Evolutionary conservation across 176 grass and related monocot genomes (phyloP), one percentile per base, ranked within the genome.

Genomic region (Juncus effusus): DNA sequence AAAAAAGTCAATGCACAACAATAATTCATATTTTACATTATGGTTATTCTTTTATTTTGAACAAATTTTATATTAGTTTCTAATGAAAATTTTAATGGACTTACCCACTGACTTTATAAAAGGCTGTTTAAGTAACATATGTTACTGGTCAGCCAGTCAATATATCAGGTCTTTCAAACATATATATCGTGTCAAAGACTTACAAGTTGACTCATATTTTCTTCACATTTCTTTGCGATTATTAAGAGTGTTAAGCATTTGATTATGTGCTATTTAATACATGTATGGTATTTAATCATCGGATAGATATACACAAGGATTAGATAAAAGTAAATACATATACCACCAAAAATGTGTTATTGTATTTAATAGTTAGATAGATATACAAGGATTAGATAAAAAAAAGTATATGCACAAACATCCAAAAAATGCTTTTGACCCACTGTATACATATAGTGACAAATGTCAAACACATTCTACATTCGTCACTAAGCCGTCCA

Each of bases 391-490:
- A 9, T 47, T 47, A 28, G 1, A 28, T 47, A 47, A 6, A 47
- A 6, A 6, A 47, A 47, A 6, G 44, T 47, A 47, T 47, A 47
- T 0, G 9, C 9, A 47, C 44, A 47, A 6, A 47, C 2, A 47
- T 6, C 6, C 44, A 58, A 72, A 72, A 60, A 53, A 72, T 57
- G 42, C 69, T 72, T 72, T 72, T 60, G 16, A 13, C 15, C 4
- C 10, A 59, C 39, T 45, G 53, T 41, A 15, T 71, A 47, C 3
- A 69, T 56, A 55, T 52, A 72, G 69, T 59, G 59, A 10, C 73
- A 76, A 56, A 76, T 64, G 73, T 76, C 73, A 64, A 76, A 76
- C 60, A 42, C 52, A 59, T 42, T 19, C 54, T 59, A 53, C 40
- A 41, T 40, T 36, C 8, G 10, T 15, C 42, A 63, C 28, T 42